Base-by-base conservation (phyloP, 345 rosid genomes). In the Euclidium syriacum region DNA sequence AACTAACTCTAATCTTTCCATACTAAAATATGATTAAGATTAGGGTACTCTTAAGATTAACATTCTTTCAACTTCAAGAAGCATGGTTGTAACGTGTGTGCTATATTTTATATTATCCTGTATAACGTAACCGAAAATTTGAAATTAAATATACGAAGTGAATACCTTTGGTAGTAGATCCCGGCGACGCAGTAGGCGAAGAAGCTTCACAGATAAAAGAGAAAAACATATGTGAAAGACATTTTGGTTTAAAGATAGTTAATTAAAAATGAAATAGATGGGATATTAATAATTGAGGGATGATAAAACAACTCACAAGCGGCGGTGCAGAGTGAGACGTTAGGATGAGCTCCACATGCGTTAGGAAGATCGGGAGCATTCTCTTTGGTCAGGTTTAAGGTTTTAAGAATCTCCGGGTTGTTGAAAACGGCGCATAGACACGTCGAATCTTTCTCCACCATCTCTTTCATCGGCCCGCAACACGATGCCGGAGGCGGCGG, bases 361-460 rank as follows among this genome's bases (percentile, higher is more conserved):
- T 72, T 74, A 5, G 87, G 77, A 40, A 87, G 78, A 4, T 58
- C 70, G 17, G 83, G 39, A 23, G 87, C 87, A 2, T 73, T 70
- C 3, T 74, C 81, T 18, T 24, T 46, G 17, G 87, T 78, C 38
- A 83, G 5, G 20, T 79, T 77, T n/a, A 81, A 3, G 11, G 51
- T 4, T 56, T 75, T 65, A 62, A 80, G 51, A 1, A 71, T 6
- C 2, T 7, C 56, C 1, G 74, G 73, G 26, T 79, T 36, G 34
- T 41, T 35, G 4, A 81, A 58, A 19, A 64, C 75, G 26, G 51
- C 34, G 62, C 91, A 85, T 2, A 87, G 77, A 64, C 95, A 87
- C 17, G 52, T 38, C 0, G 56, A 8, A 0, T 80, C 75, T 1
- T 70, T 30, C 12, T 46, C 35, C 1, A 85, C 27, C 15, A 77